These are phyloP conservation scores for Porcisia hertigi DNA, from an alignment of 208 protist species.

Conservation along the genomic window DNA sequence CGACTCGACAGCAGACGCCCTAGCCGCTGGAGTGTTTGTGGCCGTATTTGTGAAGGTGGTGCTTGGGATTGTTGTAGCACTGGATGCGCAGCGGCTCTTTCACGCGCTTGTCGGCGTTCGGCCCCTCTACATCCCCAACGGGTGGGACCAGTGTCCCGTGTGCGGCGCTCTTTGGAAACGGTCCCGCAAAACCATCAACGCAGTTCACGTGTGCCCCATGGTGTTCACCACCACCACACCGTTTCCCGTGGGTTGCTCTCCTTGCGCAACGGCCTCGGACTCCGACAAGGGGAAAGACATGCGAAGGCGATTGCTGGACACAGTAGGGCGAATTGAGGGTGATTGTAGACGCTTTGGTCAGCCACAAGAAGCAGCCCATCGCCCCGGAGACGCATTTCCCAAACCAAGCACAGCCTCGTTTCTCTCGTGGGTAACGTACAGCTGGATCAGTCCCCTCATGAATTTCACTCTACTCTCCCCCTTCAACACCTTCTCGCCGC, in stretches of 20 bases:
- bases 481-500: constrained; percentile 44
- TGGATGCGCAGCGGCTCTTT: constrained; percentile 63
- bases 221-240: constrained; percentile 18
- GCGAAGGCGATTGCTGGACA: background rate
- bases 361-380: constrained; percentile 2
- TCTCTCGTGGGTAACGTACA: constrained; percentile 44
- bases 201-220: constrained; percentile 29
- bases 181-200: constrained; percentile 15
- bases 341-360: background rate
- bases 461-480: constrained; percentile 54
- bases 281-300: constrained; percentile 2
- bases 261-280: constrained; percentile 12
- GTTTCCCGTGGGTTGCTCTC: constrained; percentile 2
- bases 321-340: background rate
- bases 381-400: constrained; percentile 59
- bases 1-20: constrained; percentile 12
- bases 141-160: constrained; percentile 63
- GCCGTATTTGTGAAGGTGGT: constrained; percentile 43
- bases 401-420: constrained; percentile 47
- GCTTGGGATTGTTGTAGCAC: constrained; percentile 36
- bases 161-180: constrained; percentile 54
- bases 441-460: constrained; percentile 72
- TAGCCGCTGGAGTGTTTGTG: constrained; percentile 19
- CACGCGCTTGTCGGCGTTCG: constrained; percentile 66
- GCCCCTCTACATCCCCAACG: constrained; percentile 55